Evolutionary conservation across 371 early-diverging fungal species (phyloP).

Genomic region (Mortierella sp.): DNA sequence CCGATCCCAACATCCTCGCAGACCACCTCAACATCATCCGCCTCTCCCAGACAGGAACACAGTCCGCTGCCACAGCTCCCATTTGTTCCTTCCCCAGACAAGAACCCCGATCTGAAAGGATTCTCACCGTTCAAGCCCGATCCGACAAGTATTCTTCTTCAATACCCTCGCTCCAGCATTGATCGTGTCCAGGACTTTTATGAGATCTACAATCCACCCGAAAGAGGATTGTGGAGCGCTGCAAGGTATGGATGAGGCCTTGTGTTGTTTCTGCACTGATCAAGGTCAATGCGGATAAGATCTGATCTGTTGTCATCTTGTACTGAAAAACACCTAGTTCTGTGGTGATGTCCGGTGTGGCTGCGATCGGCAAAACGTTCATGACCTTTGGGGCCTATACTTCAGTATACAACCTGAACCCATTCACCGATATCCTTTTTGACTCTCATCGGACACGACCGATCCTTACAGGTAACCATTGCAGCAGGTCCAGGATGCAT

Average conservation of each 20-base stretch:
- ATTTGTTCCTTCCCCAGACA: conserved; percentile 37
- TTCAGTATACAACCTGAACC: conserved; percentile 65
- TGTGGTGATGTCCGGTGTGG: conserved; percentile 44
- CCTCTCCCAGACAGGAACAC: conserved; percentile 18
- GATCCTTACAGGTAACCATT: conserved; percentile 70
- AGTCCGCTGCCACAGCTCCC: conserved; percentile 31
- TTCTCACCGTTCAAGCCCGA: conserved; percentile 27
- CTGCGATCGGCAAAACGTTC: conserved; percentile 59
- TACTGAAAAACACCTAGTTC: conserved; percentile 22
- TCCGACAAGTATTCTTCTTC: conserved; percentile 37
- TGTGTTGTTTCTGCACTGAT: neutral
- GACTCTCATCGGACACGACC: conserved; percentile 68
- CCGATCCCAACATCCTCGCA: neutral
- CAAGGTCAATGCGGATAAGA: too few relatives aligned
- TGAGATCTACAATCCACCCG: conserved; percentile 41
- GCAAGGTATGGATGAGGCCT: conserved; percentile 20
- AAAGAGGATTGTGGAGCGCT: conserved; percentile 30
- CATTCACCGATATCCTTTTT: conserved; percentile 64
- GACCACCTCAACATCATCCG: neutral
- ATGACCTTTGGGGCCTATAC: conserved; percentile 65
- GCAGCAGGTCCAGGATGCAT: too few relatives aligned
- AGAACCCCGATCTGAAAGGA: conserved; percentile 30
- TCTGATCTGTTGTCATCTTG: too few relatives aligned
- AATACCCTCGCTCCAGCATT: conserved; percentile 39
- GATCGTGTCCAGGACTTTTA: conserved; percentile 50